Evolutionary conservation across 495 filamentous ascomycete species (phyloP).

Genomic region (Trichoderma gamsii): DNA sequence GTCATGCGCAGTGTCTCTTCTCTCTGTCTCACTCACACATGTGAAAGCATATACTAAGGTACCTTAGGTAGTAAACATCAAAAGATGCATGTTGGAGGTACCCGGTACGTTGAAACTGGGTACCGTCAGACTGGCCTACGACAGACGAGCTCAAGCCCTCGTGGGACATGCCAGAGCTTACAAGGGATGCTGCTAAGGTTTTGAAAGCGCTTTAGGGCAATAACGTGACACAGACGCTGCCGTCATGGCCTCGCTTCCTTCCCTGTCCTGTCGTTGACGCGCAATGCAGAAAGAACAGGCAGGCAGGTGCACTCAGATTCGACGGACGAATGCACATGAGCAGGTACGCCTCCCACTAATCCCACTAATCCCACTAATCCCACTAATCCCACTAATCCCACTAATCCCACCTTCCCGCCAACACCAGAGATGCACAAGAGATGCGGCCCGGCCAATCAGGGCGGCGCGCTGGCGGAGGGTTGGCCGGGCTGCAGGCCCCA

Average conservation of each 20-base stretch:
- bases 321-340: background rate
- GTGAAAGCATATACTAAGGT: too few species aligned
- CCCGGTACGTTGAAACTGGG: background rate
- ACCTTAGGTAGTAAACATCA: too few species aligned
- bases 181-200: background rate
- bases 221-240: background rate
- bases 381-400: background rate
- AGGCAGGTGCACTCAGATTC: background rate
- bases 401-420: background rate
- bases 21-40: background rate
- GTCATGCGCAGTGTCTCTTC: background rate
- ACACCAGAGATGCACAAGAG: background rate
- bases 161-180: slow-evolving; percentile 1
- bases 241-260: background rate
- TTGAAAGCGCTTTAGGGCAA: background rate
- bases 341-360: background rate
- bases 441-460: slow-evolving; percentile 2
- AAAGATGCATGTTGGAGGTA: background rate
- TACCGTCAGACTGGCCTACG: background rate
- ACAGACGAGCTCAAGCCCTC: background rate
- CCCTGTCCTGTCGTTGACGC: background rate
- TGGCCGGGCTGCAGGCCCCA: slow-evolving; percentile 5
- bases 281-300: background rate
- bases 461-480: background rate
- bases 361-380: background rate